Conservation (phyloP, 1,284 basidiomycete genomes). For the Peniophora sp. region DNA sequence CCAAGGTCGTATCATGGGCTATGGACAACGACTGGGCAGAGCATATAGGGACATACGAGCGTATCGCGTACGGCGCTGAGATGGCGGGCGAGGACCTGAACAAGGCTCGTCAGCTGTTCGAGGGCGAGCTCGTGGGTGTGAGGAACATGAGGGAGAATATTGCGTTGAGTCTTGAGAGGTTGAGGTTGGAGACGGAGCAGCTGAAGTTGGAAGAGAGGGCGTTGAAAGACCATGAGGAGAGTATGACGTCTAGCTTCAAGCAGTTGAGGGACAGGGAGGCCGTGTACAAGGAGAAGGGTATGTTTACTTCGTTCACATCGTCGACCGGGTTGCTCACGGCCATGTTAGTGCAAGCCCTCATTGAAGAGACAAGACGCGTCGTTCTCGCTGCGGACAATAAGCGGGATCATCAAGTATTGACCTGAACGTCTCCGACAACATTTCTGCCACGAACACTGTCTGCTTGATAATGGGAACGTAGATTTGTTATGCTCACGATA, state of each 20-base stretch:
- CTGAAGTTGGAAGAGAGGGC: constrained; percentile 46
- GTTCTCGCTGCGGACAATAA: constrained; percentile 38
- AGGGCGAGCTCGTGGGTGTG: constrained; percentile 52
- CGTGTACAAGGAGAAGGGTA: constrained; percentile 48
- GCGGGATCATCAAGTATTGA: constrained; percentile 20
- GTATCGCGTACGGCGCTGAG: constrained; percentile 45
- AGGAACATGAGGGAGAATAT: constrained; percentile 48
- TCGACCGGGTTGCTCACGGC: neutral
- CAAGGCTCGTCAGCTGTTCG: constrained; percentile 43
- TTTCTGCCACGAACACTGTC: too few relatives aligned
- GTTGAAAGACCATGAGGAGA: constrained; percentile 45
- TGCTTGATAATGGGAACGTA: too few relatives aligned
- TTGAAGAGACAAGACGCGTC: constrained; percentile 49
- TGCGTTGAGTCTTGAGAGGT: constrained; percentile 40
- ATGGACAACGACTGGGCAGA: constrained; percentile 52
- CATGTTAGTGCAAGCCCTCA: constrained; percentile 42
- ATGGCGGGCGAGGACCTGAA: constrained; percentile 52
- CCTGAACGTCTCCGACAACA: constrained; percentile 6
- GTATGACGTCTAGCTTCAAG: constrained; percentile 41
- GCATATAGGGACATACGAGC: constrained; percentile 47
- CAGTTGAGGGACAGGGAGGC: constrained; percentile 49
- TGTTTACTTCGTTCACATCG: neutral
- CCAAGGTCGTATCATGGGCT: constrained; percentile 70
- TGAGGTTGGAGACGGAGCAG: constrained; percentile 48
- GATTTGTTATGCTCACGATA: too few relatives aligned